phyloP scores from a whole-genome alignment of 1,139 yeast species.

The Pichia cactophila region DNA sequence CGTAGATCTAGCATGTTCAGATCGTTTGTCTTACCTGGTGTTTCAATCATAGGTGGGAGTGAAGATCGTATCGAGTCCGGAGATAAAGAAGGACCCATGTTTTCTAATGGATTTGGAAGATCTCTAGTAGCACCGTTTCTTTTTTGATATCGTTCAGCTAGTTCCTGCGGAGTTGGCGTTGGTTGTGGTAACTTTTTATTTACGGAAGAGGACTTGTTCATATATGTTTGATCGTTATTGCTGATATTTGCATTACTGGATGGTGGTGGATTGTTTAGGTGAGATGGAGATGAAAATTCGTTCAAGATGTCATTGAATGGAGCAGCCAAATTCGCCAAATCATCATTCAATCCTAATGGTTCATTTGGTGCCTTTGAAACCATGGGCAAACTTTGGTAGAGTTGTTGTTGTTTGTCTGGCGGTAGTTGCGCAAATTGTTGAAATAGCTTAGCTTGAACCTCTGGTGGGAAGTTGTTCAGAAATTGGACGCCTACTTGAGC shows the following conservation, averaged over 20 bases:
- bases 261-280: not conserved
- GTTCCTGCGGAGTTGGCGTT: conserved; percentile 17
- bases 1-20: conserved; percentile 72
- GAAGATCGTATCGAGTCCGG: conserved; percentile 27
- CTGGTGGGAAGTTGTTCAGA: conserved; percentile 15
- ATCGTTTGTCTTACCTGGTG: conserved; percentile 15
- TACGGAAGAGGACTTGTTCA: not conserved
- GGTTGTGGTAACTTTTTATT: not conserved
- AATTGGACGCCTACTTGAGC: conserved; percentile 12
- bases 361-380: conserved; percentile 11
- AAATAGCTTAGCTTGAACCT: conserved; percentile 12
- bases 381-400: conserved; percentile 16
- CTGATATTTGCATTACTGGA: not conserved
- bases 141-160: conserved; percentile 23
- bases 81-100: conserved; percentile 23
- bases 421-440: conserved; percentile 14
- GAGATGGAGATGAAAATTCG: not conserved
- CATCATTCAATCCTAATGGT: conserved; percentile 9
- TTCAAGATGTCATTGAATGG: conserved; percentile 10
- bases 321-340: conserved; percentile 14
- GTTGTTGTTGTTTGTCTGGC: conserved; percentile 18
- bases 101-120: conserved; percentile 2
- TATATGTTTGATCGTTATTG: not conserved
- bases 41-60: conserved; percentile 19
- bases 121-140: conserved; percentile 14